Evolutionary conservation across 768 basidiomycete species (phyloP), one percentile per base, ranked within the genome.

Genomic region (Auricularia sp.): DNA sequence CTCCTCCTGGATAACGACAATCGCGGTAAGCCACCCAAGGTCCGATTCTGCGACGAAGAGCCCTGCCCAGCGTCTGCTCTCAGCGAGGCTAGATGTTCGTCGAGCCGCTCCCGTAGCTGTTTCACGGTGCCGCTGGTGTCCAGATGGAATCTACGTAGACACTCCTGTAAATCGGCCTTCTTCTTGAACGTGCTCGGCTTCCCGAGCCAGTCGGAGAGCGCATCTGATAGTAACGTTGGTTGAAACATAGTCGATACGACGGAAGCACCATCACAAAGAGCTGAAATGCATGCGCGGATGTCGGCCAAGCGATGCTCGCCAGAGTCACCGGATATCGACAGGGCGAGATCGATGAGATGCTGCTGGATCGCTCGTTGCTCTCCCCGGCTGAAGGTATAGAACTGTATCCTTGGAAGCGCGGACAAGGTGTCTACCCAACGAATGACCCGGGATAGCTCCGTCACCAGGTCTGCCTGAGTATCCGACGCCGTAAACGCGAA

Each of bases 181-280:
- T 67, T 68, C 21, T 73, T 70, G 56, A 29, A 59, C 14, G 67
- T 72, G 4, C 73, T 73, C 66, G 58, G 39, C 61, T 79, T 79
- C 4, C 73, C 69, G 37, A 82, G 69, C 71, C 81, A 81, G 36
- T 71, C 74, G 39, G 81, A 69, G 5, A 81, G 75, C 3, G 77
- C 78, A 3, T 79, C 81, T 3, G 78, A 79, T 13, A 83, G 73
- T 29, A 83, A 66, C 2, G 80, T 66, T 5, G 82, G 82, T 68
- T 82, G 81, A 65, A 79, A 82, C 10, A 77, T 74, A 3, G 82
- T 83, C 39, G 79, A 77, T n/a, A 82, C 71, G 6, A 81, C 74
- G 1, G 80, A 76, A 1, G 80, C 80, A 0, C 82, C 82, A 68
- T 82, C 78, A 6, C 78, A 75, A 7, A 83, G 75, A 24, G 81